Conservation (phyloP, 2,329 filamentous ascomycete genomes). For the Daldinia eschscholtzii region DNA sequence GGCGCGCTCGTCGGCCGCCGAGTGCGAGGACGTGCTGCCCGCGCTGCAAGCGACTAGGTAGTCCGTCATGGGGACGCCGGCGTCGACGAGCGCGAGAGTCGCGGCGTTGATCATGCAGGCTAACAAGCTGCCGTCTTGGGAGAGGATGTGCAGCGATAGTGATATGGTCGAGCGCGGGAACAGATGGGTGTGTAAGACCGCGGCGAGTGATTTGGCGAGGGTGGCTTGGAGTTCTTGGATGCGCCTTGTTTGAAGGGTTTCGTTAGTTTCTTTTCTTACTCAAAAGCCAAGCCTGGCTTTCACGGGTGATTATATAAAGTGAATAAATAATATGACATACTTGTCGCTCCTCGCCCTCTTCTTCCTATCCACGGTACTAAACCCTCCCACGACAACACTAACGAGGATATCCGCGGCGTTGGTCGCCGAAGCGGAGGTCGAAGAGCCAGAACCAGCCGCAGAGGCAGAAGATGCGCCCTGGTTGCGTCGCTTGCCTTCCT, state of each 20-base stretch:
- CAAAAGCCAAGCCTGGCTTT: too few relatives aligned
- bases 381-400: conserved; percentile 87
- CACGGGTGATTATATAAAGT: too few relatives aligned
- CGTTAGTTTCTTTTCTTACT: background rate
- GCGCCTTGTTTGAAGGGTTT: conserved; percentile 70
- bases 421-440: conserved; percentile 24
- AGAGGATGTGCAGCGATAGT: conserved; percentile 87
- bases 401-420: conserved; percentile 77
- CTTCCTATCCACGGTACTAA: conserved; percentile 88
- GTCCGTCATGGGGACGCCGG: conserved; percentile 94
- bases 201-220: conserved; percentile 80
- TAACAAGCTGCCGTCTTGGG: conserved; percentile 89
- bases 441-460: conserved; percentile 8
- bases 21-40: conserved; percentile 78
- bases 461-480: conserved; percentile 26
- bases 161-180: conserved; percentile 90
- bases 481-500: conserved; percentile 64
- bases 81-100: conserved; percentile 92
- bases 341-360: conserved; percentile 81
- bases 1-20: conserved; percentile 73
- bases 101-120: conserved; percentile 91
- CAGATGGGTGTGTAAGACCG: conserved; percentile 84
- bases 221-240: conserved; percentile 84
- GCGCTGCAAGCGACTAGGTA: conserved; percentile 91
- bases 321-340: conserved; percentile 61